Conservation (phyloP, 2,329 filamentous ascomycete species). For the Arachnopeziza araneosa region DNA sequence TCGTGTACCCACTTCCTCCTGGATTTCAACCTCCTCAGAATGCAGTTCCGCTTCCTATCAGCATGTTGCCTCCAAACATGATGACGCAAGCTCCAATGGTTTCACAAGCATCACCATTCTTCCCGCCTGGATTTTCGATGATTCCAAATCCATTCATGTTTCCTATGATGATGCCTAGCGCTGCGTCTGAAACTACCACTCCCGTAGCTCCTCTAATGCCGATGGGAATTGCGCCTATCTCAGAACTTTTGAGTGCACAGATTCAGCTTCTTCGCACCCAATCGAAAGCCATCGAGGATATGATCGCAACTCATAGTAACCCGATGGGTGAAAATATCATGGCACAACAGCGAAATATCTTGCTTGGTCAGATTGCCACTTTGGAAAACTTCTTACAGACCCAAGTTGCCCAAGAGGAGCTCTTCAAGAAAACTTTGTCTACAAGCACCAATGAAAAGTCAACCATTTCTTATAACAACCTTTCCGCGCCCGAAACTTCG, state of each 20-base stretch:
- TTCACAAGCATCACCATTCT: conserved; percentile 7
- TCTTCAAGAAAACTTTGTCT: not conserved
- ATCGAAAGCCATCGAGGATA: conserved; percentile 52
- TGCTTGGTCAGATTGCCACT: conserved; percentile 32
- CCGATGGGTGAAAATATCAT: conserved; percentile 54
- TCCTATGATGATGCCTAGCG: conserved; percentile 12
- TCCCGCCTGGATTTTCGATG: conserved; percentile 15
- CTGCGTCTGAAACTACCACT: conserved; percentile 5
- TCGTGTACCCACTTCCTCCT: conserved; percentile 27
- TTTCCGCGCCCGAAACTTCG: not conserved
- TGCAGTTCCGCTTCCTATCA: conserved; percentile 20
- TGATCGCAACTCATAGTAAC: conserved; percentile 56
- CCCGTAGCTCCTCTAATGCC: conserved; percentile 8
- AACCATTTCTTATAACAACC: not conserved
- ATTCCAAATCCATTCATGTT: conserved; percentile 13
- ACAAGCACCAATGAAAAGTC: not conserved
- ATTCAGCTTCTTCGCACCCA: conserved; percentile 39
- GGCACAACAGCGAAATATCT: conserved; percentile 36
- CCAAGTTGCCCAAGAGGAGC: conserved; percentile 16
- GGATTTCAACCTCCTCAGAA: conserved; percentile 23
- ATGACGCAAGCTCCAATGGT: conserved; percentile 7
- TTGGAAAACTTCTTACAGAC: conserved; percentile 12
- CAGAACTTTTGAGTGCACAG: conserved; percentile 19
- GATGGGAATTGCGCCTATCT: conserved; percentile 8
- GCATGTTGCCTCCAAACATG: conserved; percentile 24